Conservation (phyloP, 2,329 filamentous ascomycete genomes). For the Plenodomus biglobosus region DNA sequence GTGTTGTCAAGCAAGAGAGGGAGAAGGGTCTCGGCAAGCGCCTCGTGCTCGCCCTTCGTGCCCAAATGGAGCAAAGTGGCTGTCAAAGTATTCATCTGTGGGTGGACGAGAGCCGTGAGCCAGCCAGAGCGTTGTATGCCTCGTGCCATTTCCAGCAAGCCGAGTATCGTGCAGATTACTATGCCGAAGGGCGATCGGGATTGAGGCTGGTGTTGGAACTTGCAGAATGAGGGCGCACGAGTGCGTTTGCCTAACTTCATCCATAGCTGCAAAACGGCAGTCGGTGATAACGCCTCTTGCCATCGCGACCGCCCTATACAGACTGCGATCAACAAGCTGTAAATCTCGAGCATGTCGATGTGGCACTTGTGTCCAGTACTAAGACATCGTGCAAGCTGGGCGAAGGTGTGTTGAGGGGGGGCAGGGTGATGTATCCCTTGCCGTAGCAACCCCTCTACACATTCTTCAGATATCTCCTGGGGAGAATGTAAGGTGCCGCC, state of each 20-base stretch:
- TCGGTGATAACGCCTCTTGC: neutral
- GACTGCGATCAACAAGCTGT: neutral
- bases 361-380: neutral
- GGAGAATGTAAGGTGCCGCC: slow-evolving; percentile 26
- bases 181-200: slow-evolving; percentile 52
- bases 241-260: neutral
- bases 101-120: slow-evolving; percentile 53
- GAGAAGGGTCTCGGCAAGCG: slow-evolving; percentile 50
- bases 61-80: slow-evolving; percentile 49
- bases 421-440: slow-evolving; percentile 33
- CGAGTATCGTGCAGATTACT: slow-evolving; percentile 53
- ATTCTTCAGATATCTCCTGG: slow-evolving; percentile 29
- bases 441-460: slow-evolving; percentile 26
- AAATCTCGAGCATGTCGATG: neutral
- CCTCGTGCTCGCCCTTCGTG: slow-evolving; percentile 49
- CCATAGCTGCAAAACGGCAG: neutral
- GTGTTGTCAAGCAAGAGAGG: slow-evolving; percentile 51
- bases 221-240: slow-evolving; percentile 12
- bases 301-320: neutral
- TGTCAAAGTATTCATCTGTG: slow-evolving; percentile 54
- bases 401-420: neutral
- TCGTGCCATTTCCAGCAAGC: slow-evolving; percentile 51
- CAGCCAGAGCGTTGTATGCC: slow-evolving; percentile 51
- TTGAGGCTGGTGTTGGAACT: slow-evolving; percentile 25
- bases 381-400: neutral